These are phyloP conservation scores for Solanum chacoense DNA, from an alignment of 305 asterid species.

Conservation along the genomic window DNA sequence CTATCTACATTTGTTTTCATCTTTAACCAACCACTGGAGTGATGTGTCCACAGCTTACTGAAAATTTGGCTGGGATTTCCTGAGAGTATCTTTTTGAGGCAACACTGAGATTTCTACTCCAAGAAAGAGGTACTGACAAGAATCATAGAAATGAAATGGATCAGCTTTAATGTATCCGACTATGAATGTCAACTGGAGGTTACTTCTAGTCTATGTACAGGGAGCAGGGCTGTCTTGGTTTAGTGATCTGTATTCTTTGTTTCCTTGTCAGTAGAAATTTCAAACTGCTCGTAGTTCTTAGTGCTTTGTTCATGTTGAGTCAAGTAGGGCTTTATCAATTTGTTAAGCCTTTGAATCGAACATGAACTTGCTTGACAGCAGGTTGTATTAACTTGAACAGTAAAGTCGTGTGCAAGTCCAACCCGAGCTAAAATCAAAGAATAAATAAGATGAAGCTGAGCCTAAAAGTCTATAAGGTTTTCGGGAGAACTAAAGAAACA, in stretches of 20 bases:
- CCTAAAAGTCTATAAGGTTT: not conserved
- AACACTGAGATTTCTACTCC: not conserved
- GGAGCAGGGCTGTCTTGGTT: not conserved
- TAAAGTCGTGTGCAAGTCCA: not conserved
- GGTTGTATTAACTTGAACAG: not conserved
- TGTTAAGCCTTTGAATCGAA: not conserved
- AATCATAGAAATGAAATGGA: not conserved
- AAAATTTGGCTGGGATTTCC: not conserved
- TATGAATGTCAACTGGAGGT: not conserved
- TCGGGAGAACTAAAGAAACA: not conserved
- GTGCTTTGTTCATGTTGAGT: not conserved
- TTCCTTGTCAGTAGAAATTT: not conserved
- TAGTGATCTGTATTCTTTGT: not conserved
- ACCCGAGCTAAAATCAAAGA: not conserved
- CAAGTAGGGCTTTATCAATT: not conserved
- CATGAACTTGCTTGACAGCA: not conserved
- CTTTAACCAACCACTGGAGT: not conserved
- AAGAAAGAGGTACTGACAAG: not conserved
- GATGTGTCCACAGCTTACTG: not conserved
- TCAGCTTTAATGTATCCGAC: not conserved
- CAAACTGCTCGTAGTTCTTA: not conserved
- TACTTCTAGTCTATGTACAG: not conserved
- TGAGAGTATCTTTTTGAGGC: not conserved
- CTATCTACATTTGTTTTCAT: not conserved
- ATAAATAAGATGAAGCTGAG: not conserved